Evolutionary conservation across 1,284 basidiomycete species (phyloP).

Genomic region (Ustilago curta): DNA sequence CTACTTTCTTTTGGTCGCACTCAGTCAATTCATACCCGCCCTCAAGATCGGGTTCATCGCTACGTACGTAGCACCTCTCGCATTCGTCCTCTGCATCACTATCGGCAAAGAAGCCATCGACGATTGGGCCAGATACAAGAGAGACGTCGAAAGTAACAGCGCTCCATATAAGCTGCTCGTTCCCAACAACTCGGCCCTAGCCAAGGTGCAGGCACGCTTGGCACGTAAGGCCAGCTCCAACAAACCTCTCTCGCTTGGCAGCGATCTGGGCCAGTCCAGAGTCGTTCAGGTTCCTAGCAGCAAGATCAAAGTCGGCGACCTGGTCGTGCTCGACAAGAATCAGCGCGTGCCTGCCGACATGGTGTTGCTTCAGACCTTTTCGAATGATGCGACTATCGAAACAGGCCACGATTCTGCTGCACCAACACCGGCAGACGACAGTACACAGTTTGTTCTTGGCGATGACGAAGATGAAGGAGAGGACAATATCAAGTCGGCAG

Average conservation of each 20-base stretch:
- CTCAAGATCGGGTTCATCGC: slow-evolving; percentile 98
- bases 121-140: slow-evolving; percentile 90
- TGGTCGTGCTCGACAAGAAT: slow-evolving; percentile 94
- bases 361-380: slow-evolving; percentile 83
- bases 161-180: slow-evolving; percentile 87
- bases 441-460: slow-evolving; percentile 48
- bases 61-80: slow-evolving; percentile 95
- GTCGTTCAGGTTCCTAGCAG: slow-evolving; percentile 77
- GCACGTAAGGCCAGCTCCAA: slow-evolving; percentile 33
- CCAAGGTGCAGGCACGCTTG: slow-evolving; percentile 30
- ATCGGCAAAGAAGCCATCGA: slow-evolving; percentile 99
- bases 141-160: slow-evolving; percentile 94
- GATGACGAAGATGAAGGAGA: slow-evolving; percentile 50
- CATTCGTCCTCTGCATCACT: slow-evolving; percentile 92
- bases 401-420: slow-evolving; percentile 11
- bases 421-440: slow-evolving; percentile 22
- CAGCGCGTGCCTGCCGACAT: slow-evolving; percentile 96
- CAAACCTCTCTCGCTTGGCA: slow-evolving; percentile 33
- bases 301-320: slow-evolving; percentile 87
- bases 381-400: slow-evolving; percentile 53
- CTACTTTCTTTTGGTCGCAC: slow-evolving; percentile 95
- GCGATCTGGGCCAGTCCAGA: slow-evolving; percentile 36
- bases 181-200: slow-evolving; percentile 54
- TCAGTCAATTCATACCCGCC: slow-evolving; percentile 94
- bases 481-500: slow-evolving; percentile 5